These are phyloP conservation scores for Croton setiger DNA, from an alignment of 441 rosid species.

Conservation along the genomic window DNA sequence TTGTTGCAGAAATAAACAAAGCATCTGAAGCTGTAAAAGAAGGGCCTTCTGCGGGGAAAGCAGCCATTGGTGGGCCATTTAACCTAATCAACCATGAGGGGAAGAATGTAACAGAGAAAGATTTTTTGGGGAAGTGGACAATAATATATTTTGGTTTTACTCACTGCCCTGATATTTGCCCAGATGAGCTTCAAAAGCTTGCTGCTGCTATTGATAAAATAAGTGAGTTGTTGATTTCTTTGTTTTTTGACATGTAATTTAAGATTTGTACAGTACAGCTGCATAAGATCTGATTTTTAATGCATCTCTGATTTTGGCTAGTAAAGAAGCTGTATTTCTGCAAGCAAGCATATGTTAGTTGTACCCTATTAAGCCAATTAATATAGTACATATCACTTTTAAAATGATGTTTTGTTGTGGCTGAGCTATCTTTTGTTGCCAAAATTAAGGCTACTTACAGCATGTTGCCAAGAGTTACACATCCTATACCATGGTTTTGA, in stretches of 20 bases:
- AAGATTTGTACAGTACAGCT: not conserved
- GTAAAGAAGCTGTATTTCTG: not conserved
- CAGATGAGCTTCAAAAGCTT: conserved; percentile 83
- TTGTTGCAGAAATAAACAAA: conserved; percentile 58
- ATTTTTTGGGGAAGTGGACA: conserved; percentile 84
- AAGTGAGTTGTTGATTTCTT: conserved; percentile 48
- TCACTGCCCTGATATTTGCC: conserved; percentile 98
- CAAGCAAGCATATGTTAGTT: not conserved
- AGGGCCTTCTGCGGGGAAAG: conserved; percentile 90
- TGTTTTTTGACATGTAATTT: not conserved
- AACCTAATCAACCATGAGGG: conserved; percentile 81
- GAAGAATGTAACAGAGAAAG: conserved; percentile 68
- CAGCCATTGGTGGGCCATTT: conserved; percentile 95
- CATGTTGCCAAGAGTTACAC: not conserved
- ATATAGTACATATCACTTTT: no score
- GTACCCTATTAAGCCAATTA: not conserved
- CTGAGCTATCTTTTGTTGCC: not conserved
- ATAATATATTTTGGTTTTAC: conserved; percentile 92
- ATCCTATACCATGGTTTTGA: not conserved
- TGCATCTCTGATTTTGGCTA: not conserved
- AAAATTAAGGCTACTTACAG: not conserved
- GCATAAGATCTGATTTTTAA: not conserved
- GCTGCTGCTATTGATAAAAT: conserved; percentile 83
- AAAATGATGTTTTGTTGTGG: no score
- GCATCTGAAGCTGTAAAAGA: conserved; percentile 73